phyloP scores from a whole-genome alignment of 345 rosid genomes.

The Linum tenue region DNA sequence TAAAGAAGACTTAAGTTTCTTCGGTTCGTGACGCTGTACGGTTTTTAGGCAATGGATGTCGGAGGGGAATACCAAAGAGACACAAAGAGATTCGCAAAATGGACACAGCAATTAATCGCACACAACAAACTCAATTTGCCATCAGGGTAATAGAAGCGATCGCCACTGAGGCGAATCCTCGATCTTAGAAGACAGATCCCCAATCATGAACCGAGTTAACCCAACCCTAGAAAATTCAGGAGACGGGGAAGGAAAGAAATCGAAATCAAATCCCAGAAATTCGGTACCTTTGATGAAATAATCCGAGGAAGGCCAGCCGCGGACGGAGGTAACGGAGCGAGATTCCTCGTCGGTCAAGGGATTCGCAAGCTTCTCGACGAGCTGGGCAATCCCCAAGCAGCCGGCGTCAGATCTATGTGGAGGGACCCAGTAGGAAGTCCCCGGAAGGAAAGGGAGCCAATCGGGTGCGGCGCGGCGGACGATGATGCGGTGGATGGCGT shows the following conservation, averaged over 20 bases:
- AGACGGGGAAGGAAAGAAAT: neutral
- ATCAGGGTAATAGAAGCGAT: too few species aligned
- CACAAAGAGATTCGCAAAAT: too few species aligned
- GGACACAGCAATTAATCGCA: too few species aligned
- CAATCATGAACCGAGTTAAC: too few species aligned
- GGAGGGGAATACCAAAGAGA: too few species aligned
- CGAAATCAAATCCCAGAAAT: neutral
- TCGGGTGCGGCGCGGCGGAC: conserved; percentile 36
- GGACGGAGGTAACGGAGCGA: conserved; percentile 23
- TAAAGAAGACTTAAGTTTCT: too few species aligned
- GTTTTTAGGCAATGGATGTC: too few species aligned
- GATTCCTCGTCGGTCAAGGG: conserved; percentile 30
- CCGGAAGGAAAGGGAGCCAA: conserved; percentile 45
- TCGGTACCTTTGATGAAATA: conserved; percentile 26
- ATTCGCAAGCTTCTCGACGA: conserved; percentile 21
- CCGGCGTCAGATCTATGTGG: conserved; percentile 10
- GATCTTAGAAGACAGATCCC: too few species aligned
- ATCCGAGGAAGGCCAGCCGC: conserved; percentile 38
- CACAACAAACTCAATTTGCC: too few species aligned
- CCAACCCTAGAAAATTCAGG: neutral
- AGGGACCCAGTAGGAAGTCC: conserved; percentile 46
- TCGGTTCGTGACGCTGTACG: too few species aligned
- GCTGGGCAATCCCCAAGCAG: conserved; percentile 15
- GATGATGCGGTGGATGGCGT: conserved; percentile 23
- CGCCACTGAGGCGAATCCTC: too few species aligned